These are phyloP conservation scores for Ustilago xerochloae DNA, from an alignment of 1,284 basidiomycete species.

Conservation along the genomic window DNA sequence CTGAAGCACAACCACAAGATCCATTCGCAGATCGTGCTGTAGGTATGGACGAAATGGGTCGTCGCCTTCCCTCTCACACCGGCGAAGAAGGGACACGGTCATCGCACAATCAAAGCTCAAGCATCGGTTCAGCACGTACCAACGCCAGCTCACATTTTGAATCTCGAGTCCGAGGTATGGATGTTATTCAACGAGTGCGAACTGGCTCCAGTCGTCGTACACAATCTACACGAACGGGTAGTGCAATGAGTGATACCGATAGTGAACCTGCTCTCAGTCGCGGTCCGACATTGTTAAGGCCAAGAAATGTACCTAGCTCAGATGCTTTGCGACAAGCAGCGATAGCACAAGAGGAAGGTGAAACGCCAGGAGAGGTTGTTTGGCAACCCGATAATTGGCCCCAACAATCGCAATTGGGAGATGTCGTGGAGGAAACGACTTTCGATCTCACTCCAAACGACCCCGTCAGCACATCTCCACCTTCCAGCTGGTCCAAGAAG, in stretches of 20 bases:
- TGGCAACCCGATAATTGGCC: constrained; percentile 32
- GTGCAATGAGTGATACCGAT: constrained; percentile 33
- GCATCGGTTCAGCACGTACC: constrained; percentile 50
- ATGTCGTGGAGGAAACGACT: constrained; percentile 11
- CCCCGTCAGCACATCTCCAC: background rate
- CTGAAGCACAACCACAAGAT: constrained; percentile 8
- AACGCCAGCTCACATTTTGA: constrained; percentile 54
- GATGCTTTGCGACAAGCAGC: too few species aligned
- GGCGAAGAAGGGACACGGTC: constrained; percentile 44
- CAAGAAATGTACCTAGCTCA: constrained; percentile 18
- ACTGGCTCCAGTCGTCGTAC: constrained; percentile 51
- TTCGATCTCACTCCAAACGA: background rate
- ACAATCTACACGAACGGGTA: constrained; percentile 31
- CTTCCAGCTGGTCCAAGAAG: background rate
- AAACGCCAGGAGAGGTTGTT: constrained; percentile 41
- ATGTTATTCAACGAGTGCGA: constrained; percentile 58
- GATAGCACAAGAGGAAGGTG: constrained; percentile 10
- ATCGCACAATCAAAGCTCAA: constrained; percentile 1
- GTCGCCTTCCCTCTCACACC: constrained; percentile 7
- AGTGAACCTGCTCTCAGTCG: constrained; percentile 30
- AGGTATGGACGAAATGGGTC: constrained; percentile 30
- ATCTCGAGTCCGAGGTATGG: constrained; percentile 50
- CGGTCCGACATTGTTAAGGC: constrained; percentile 30
- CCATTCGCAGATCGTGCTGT: constrained; percentile 17
- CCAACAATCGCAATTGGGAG: background rate